phyloP scores from a whole-genome alignment of 2,329 filamentous ascomycete species.

The Hypoxylon sp. region DNA sequence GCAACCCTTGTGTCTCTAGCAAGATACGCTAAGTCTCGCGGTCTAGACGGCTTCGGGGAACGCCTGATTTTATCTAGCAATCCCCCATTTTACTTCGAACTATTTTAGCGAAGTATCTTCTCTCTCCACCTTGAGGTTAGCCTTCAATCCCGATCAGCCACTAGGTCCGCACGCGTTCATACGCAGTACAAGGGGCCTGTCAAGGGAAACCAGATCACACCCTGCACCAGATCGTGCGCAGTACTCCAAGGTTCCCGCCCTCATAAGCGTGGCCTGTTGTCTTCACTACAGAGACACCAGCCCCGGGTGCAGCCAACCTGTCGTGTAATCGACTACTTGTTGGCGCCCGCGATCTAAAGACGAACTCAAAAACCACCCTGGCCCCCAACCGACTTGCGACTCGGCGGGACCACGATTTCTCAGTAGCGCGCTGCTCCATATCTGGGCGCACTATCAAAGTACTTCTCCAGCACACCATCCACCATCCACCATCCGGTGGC shows the following conservation, averaged over 20 bases:
- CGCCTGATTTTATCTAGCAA: conserved; percentile 42
- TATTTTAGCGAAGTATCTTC: conserved; percentile 48
- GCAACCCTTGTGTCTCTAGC: conserved; percentile 47
- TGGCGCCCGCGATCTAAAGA: conserved; percentile 44
- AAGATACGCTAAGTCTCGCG: conserved; percentile 44
- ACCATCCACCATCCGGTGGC: conserved; percentile 50
- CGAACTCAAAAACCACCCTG: conserved; percentile 46
- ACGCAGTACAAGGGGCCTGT: conserved; percentile 34
- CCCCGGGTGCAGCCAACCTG: conserved; percentile 36
- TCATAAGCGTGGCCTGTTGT: conserved; percentile 26
- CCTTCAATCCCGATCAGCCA: conserved; percentile 22
- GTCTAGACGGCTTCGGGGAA: conserved; percentile 50
- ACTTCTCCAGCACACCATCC: conserved; percentile 46
- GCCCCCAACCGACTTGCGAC: conserved; percentile 42
- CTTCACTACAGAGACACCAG: conserved; percentile 27
- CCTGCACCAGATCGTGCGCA: conserved; percentile 41
- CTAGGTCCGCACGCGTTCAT: conserved; percentile 37
- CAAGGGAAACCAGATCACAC: conserved; percentile 40
- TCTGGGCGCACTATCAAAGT: conserved; percentile 30
- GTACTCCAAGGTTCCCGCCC: conserved; percentile 26
- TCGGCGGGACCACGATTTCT: conserved; percentile 44
- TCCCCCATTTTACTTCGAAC: conserved; percentile 44
- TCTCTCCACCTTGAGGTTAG: conserved; percentile 44
- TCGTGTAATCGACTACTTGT: conserved; percentile 37
- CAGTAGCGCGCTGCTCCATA: conserved; percentile 36